Evolutionary conservation across 495 filamentous ascomycete species (phyloP).

Genomic region (Tuber umbilicatum): DNA sequence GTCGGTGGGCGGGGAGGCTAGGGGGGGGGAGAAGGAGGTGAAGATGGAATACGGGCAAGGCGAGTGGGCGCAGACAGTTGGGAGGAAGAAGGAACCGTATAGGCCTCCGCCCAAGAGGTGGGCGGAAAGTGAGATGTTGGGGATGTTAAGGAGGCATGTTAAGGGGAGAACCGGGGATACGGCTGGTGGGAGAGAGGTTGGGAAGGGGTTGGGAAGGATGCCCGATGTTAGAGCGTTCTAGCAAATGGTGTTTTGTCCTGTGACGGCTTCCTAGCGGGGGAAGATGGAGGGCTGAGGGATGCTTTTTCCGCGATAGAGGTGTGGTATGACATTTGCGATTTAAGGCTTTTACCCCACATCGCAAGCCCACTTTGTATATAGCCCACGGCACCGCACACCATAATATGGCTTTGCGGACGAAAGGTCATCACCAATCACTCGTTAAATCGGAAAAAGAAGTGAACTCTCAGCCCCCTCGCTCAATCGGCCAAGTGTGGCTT

Average conservation of each 20-base stretch:
- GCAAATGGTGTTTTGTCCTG: neutral
- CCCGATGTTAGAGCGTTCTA: conserved; percentile 37
- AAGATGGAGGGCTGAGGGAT: neutral
- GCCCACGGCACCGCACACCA: neutral
- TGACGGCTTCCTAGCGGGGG: neutral
- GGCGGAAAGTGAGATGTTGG: conserved; percentile 71
- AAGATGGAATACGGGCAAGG: conserved; percentile 46
- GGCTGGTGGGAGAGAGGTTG: conserved; percentile 13
- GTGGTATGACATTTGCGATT: neutral
- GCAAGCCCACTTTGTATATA: neutral
- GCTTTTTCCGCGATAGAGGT: neutral
- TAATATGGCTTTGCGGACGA: neutral
- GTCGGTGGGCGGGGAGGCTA: conserved; percentile 14
- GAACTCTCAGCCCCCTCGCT: neutral
- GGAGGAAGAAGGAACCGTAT: conserved; percentile 89
- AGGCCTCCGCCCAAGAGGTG: conserved; percentile 79
- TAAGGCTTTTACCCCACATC: neutral
- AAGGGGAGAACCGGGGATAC: conserved; percentile 38
- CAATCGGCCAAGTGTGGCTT: neutral
- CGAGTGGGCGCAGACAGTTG: conserved; percentile 95
- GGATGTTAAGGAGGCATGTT: conserved; percentile 73
- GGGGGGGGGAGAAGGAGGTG: conserved; percentile 40
- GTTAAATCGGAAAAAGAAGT: neutral
- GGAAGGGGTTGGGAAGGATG: conserved; percentile 35
- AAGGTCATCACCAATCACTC: neutral